A percentile compares a stretch with the other conserved stretches of the same genome.
Conservation (phyloP, 352 stramenopile species). For the Globisporangium nagaii region DNA sequence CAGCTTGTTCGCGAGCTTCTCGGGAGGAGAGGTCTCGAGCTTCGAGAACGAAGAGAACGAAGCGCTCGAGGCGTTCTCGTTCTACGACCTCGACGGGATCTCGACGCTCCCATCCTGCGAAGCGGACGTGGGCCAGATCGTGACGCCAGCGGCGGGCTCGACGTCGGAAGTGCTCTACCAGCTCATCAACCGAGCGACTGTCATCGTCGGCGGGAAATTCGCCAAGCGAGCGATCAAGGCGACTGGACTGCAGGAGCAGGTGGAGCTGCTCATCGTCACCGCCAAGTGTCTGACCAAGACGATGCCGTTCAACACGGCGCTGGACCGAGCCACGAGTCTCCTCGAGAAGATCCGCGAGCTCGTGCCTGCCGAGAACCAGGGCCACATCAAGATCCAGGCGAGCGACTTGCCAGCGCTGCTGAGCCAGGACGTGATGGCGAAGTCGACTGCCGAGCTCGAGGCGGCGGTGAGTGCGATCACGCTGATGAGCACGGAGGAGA, state of each 20-base stretch:
- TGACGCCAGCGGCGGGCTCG: constrained; percentile 24
- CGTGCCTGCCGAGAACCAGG: constrained; percentile 42
- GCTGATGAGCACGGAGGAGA: constrained; percentile 53
- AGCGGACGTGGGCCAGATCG: constrained; percentile 22
- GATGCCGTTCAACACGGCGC: constrained; percentile 37
- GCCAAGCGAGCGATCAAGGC: constrained; percentile 55
- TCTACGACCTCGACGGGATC: constrained; percentile 40
- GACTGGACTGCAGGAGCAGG: constrained; percentile 37
- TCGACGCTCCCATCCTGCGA: constrained; percentile 26
- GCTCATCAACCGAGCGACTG: constrained; percentile 50
- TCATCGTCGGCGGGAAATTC: constrained; percentile 51
- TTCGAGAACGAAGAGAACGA: background rate
- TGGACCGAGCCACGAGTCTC: constrained; percentile 28
- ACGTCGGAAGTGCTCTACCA: constrained; percentile 49
- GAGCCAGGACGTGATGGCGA: constrained; percentile 20
- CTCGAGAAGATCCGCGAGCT: constrained; percentile 35
- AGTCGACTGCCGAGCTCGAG: constrained; percentile 14
- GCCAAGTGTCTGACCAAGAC: constrained; percentile 45
- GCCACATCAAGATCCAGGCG: constrained; percentile 47
- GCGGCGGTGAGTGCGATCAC: constrained; percentile 54
- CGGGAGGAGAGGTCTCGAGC: constrained; percentile 1
- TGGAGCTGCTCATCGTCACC: constrained; percentile 55
- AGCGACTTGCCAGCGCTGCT: constrained; percentile 25
- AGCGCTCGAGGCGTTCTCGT: constrained; percentile 38
- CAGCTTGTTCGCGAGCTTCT: constrained; percentile 36